Evolutionary conservation across 2,329 filamentous ascomycete species (phyloP), one percentile per base, ranked within the genome.

Genomic region (Xylariaceae sp.): DNA sequence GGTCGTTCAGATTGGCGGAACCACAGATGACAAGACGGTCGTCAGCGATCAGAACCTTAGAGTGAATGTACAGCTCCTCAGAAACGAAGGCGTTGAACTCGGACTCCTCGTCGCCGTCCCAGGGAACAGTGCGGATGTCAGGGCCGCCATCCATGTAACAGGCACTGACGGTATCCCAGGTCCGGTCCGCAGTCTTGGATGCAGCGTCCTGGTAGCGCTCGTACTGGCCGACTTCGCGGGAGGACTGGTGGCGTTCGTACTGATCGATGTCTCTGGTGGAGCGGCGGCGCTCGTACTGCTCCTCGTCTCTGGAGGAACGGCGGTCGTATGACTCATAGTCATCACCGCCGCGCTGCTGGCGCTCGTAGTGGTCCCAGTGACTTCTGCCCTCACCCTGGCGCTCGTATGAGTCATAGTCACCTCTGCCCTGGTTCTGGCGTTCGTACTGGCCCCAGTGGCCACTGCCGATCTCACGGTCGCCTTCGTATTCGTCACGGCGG

Each of bases 1-100:
- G 88, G 72, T 97, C 93, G 74, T 97, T 97, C 67, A 97, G 82
- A 75, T 97, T 97, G 61, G 89, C 90, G 15, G 88, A 91, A 11
- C 91, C 91, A 71, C 91, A 94, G 59, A 97, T 85, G 2, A 90
- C 92, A 50, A 92, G 82, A 57, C 86, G 84, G 74, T 97, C 93
- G 72, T 97, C 92, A 1, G 88, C 88, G 68, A 97, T 94, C 64
- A 94, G 82, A 41, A 97, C 81, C 77, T 97, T 99, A 45, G 87
- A 88, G 73, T 99, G 94, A 57, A 97, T 70, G 63, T 73, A 73
- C 3, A 95, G 82, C 76, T 96, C 82, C 67, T 87, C 84, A 30
- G 78, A 83, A 39, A 88, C 84, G 65, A 82, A 88, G 6, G 83
- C 80, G 62, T 83, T 74, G 10, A 87, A 76, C 71, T 87, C 85